A percentile compares a stretch with the other conserved stretches of the same genome.
These are phyloP conservation scores for Macrocybe sp. DNA, from an alignment of 1,284 basidiomycete species.

Conservation along the genomic window DNA sequence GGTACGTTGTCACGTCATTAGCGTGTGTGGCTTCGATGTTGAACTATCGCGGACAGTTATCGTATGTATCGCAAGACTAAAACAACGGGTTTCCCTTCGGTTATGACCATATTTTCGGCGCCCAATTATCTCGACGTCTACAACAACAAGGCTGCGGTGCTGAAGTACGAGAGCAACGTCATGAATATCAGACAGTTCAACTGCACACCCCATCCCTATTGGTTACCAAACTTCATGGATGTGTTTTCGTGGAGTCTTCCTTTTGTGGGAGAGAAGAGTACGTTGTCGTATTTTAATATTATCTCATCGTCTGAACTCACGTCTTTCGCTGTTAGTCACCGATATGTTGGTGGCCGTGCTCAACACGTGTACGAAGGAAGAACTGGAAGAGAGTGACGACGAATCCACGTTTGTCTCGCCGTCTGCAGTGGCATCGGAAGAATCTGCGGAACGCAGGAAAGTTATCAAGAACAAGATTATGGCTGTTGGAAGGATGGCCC, in stretches of 20 bases:
- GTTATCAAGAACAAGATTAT: conserved; percentile 98
- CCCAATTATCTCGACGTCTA: conserved; percentile 97
- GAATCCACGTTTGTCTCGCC: conserved; percentile 36
- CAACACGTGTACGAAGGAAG: conserved; percentile 93
- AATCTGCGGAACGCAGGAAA: conserved; percentile 71
- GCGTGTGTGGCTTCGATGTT: conserved; percentile 2
- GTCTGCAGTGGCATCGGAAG: conserved; percentile 36
- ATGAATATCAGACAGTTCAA: conserved; percentile 97
- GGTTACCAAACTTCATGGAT: conserved; percentile 94
- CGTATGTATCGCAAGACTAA: conserved; percentile 98
- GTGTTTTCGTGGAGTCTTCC: conserved; percentile 91
- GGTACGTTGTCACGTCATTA: conserved; percentile 42
- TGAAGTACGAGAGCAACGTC: conserved; percentile 96
- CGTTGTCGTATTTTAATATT: conserved; percentile 21
- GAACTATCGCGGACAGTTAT: conserved; percentile 46
- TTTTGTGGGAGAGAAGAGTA: conserved; percentile 94
- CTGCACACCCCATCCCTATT: conserved; percentile 93
- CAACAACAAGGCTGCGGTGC: conserved; percentile 94
- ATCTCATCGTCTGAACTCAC: not conserved
- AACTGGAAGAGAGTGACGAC: conserved; percentile 84
- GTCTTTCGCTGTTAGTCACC: conserved; percentile 51
- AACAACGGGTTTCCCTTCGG: conserved; percentile 88
- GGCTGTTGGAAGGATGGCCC: conserved; percentile 94
- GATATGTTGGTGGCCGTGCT: conserved; percentile 96
- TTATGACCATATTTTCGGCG: conserved; percentile 96